Base-by-base conservation (phyloP, 2,329 filamentous ascomycete species). In the Nannizziopsis barbatae region DNA sequence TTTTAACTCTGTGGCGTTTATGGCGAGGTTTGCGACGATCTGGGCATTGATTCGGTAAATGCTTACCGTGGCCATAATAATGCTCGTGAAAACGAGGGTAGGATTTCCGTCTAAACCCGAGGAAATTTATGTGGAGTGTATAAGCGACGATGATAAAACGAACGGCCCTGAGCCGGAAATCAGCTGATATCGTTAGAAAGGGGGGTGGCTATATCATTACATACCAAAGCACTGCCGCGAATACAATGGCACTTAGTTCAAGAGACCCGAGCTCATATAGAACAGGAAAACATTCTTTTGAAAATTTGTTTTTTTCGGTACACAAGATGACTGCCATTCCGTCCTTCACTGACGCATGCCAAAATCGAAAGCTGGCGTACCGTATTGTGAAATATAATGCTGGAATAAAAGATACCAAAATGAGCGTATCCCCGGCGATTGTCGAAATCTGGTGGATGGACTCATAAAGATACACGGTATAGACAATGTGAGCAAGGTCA, bases 321-420 rank as follows among this genome's bases (percentile, higher is more conserved):
- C 61, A 64, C 1, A 55, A 43, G 4, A 52, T 39, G 17, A 52
- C 32, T 9, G 38, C 45, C 39, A 49, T 42, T 11, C 50, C 47
- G 2, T 45, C 42, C 11, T 50, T 15, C 7, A 14, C 35, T 3
- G 57, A 53, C 12, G 54, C 52, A 20, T 44, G 51, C 62, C 61
- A 64, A 45, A 60, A 50, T 17, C 55, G 56, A 49, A 63, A 64
- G 3, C 59, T 52, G n/a, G 58, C 58, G 2, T 57, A 56, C 47
- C 57, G 58, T 10, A 53, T 57, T 7, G 60, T 53, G 15, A 64
- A 55, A n/a, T 58, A 49, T 8, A 63, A 45, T 1, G 54, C 54
- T 1, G 60, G 57, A 2, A 56, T 45, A 9, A 59, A 51, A 4
- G 46, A 22, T 9, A 47, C 50, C 45, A 50, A 57, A 35, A 57